Percentiles rank a stretch among this genome's conserved stretches.
phyloP scores from a whole-genome alignment of 2,329 filamentous ascomycete species.

The Fusarium buharicum region DNA sequence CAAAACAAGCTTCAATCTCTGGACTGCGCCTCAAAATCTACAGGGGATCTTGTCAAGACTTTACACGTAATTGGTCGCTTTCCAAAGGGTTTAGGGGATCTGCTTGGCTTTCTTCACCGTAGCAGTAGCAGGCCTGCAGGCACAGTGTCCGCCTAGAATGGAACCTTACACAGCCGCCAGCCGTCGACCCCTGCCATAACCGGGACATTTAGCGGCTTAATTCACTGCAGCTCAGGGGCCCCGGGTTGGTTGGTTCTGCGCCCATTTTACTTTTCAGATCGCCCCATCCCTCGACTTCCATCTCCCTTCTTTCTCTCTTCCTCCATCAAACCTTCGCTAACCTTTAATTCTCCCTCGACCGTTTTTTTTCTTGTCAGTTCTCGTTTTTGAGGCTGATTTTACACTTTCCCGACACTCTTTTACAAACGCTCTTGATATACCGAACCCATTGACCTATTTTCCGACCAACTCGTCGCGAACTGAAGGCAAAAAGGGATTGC shows the following conservation, averaged over 20 bases:
- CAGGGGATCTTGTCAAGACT: constrained; percentile 15
- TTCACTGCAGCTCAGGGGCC: constrained; percentile 24
- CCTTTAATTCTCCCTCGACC: constrained; percentile 40
- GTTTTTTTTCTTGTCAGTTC: constrained; percentile 40
- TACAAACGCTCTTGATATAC: constrained; percentile 27
- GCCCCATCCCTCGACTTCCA: constrained; percentile 32
- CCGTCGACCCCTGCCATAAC: constrained; percentile 23
- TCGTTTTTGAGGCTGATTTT: constrained; percentile 42
- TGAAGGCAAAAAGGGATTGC: constrained; percentile 28
- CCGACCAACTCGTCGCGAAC: constrained; percentile 24
- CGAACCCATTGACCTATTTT: constrained; percentile 18
- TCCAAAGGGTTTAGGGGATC: constrained; percentile 13
- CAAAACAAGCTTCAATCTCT: constrained; percentile 45
- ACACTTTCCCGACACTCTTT: constrained; percentile 49
- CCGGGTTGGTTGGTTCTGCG: neutral
- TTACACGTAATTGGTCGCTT: constrained; percentile 21
- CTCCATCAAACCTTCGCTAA: constrained; percentile 41
- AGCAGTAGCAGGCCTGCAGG: neutral
- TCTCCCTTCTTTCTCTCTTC: constrained; percentile 28
- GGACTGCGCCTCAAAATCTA: constrained; percentile 39
- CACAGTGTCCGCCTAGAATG: constrained; percentile 32
- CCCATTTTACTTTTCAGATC: constrained; percentile 38
- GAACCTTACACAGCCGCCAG: constrained; percentile 18
- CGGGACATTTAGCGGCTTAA: constrained; percentile 33
- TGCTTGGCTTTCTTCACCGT: constrained; percentile 22